Conservation (phyloP, 495 filamentous ascomycete genomes). For the Monascus purpureus region DNA sequence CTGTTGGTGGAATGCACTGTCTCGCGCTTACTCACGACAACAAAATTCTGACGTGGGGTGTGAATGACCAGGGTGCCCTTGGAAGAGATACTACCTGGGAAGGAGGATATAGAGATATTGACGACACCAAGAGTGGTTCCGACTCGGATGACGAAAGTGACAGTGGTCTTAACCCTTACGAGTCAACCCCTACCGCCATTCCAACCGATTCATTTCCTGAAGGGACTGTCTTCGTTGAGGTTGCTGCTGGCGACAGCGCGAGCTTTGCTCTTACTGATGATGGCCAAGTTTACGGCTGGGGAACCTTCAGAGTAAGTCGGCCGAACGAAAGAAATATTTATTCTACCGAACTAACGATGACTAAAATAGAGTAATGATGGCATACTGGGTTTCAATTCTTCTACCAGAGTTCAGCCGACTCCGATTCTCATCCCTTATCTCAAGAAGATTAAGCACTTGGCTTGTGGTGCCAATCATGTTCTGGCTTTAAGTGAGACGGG, state of each 20-base stretch:
- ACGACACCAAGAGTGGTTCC: slow-evolving; percentile 37
- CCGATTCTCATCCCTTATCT: slow-evolving; percentile 37
- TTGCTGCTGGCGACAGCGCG: slow-evolving; percentile 49
- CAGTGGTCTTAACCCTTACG: slow-evolving; percentile 44
- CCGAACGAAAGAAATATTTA: slow-evolving; percentile 1
- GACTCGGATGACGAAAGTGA: slow-evolving; percentile 38
- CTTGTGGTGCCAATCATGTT: slow-evolving; percentile 46
- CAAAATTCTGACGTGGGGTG: slow-evolving; percentile 52
- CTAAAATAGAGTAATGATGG: slow-evolving; percentile 38
- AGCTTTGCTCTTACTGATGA: slow-evolving; percentile 54
- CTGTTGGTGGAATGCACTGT: slow-evolving; percentile 52
- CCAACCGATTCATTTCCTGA: slow-evolving; percentile 35
- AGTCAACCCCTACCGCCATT: slow-evolving; percentile 46
- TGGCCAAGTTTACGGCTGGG: slow-evolving; percentile 56
- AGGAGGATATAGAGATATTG: slow-evolving; percentile 49
- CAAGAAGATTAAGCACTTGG: slow-evolving; percentile 42
- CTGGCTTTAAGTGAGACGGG: slow-evolving; percentile 44
- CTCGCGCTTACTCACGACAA: slow-evolving; percentile 48
- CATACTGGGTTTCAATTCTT: slow-evolving; percentile 38
- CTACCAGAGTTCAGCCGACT: slow-evolving; percentile 25
- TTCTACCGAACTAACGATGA: background rate
- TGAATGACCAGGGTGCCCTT: slow-evolving; percentile 54
- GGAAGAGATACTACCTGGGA: slow-evolving; percentile 48
- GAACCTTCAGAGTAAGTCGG: slow-evolving; percentile 49
- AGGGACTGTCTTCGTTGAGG: slow-evolving; percentile 41